Percentiles rank a stretch among this genome's conserved stretches.
phyloP scores from a whole-genome alignment of 1,139 yeast genomes.

The Magnusiomyces clavatus region DNA sequence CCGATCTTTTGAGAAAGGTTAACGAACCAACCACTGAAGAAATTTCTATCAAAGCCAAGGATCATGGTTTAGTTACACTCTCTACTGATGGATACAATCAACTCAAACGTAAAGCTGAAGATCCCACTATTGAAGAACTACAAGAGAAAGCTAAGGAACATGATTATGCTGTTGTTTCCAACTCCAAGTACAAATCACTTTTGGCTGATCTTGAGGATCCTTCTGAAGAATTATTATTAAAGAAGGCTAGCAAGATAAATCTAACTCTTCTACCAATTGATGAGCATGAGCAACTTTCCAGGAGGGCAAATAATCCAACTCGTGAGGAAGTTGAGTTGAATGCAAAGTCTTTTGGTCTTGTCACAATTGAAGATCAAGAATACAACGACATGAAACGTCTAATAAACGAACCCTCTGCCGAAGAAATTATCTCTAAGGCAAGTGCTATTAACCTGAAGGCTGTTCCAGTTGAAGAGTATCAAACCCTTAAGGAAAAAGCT shows the following conservation, averaged over 20 bases:
- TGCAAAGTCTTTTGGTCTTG: constrained; percentile 25
- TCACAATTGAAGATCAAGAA: constrained; percentile 22
- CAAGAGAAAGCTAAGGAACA: constrained; percentile 24
- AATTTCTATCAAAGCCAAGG: constrained; percentile 32
- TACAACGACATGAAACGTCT: constrained; percentile 21
- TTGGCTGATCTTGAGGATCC: constrained; percentile 14
- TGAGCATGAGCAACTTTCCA: background rate
- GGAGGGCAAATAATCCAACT: constrained; percentile 31
- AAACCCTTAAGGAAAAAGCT: constrained; percentile 13
- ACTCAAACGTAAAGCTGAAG: constrained; percentile 6
- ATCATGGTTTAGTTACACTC: constrained; percentile 23
- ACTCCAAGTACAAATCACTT: constrained; percentile 25
- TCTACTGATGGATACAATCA: constrained; percentile 19
- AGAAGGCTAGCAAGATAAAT: constrained; percentile 23
- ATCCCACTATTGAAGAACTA: constrained; percentile 24
- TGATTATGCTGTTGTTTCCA: constrained; percentile 27
- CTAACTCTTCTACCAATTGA: constrained; percentile 39
- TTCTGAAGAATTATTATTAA: constrained; percentile 9
- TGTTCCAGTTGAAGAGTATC: constrained; percentile 8
- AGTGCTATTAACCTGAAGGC: constrained; percentile 28
- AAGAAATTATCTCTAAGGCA: constrained; percentile 43
- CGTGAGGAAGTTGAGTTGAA: constrained; percentile 33
- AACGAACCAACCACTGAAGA: constrained; percentile 13
- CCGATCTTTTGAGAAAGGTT: constrained; percentile 6
- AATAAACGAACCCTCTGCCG: constrained; percentile 23